Evolutionary conservation across 1,284 basidiomycete species (phyloP).

Genomic region (Trichosporon faecale): DNA sequence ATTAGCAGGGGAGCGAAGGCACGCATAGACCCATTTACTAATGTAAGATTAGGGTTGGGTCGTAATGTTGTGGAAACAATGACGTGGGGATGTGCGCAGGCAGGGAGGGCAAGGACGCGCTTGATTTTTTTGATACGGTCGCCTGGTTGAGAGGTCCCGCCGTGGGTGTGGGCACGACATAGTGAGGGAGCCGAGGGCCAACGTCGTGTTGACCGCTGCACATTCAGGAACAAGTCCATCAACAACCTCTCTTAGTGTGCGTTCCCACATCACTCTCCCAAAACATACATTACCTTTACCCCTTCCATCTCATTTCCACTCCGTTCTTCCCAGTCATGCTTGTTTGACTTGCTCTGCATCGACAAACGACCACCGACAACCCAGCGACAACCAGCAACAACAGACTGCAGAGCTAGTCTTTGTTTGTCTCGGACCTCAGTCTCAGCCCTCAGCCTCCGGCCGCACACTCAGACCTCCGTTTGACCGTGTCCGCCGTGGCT

Average conservation of each 20-base stretch:
- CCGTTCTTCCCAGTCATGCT: not conserved
- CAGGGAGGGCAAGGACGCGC: not conserved
- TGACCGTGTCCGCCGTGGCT: not conserved
- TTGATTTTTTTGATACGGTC: slow-evolving; percentile 10
- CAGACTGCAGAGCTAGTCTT: not conserved
- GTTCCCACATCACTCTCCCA: not conserved
- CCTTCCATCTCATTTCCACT: not conserved
- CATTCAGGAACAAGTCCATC: slow-evolving; percentile 3
- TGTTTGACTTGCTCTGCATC: not conserved
- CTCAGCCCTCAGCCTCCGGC: not conserved
- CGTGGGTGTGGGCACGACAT: not conserved
- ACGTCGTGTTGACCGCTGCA: not conserved
- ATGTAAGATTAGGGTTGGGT: not conserved
- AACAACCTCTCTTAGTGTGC: slow-evolving; percentile 5
- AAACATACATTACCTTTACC: slow-evolving; percentile 10
- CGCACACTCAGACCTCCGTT: not conserved
- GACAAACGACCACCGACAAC: not conserved
- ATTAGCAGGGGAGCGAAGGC: not conserved
- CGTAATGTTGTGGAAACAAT: not conserved
- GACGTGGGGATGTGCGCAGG: not conserved
- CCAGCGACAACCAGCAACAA: not conserved
- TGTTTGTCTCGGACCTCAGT: not conserved
- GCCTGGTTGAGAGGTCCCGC: not conserved
- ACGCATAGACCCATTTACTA: not conserved
- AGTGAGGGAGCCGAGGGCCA: not conserved